Percentiles rank a stretch among this genome's conserved stretches.
Conservation (phyloP, 2,329 filamentous ascomycete species). For the Diaporthe ampelina region DNA sequence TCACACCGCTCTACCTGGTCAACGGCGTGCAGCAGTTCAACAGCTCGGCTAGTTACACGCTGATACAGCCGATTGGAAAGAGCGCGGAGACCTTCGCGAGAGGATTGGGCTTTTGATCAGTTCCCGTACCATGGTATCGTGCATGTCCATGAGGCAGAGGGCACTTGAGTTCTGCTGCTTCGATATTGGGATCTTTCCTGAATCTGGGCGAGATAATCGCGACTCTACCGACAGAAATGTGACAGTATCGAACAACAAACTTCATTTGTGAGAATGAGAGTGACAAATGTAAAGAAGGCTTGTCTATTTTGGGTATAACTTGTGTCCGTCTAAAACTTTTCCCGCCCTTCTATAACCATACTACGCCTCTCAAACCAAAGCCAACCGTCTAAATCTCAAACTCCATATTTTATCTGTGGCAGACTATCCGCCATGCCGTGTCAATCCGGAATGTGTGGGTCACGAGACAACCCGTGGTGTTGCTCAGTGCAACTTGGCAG, state of each 20-base stretch:
- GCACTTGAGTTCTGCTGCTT: too few relatives aligned
- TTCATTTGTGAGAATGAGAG: neutral
- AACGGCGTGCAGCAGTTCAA: constrained; percentile 55
- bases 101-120: neutral
- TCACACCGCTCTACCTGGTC: constrained; percentile 61
- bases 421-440: neutral
- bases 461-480: neutral
- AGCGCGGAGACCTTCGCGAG: neutral
- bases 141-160: too few relatives aligned
- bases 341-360: neutral
- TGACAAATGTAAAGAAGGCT: neutral
- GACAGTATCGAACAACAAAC: neutral
- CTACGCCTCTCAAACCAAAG: neutral
- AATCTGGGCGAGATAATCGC: too few relatives aligned
- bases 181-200: too few relatives aligned
- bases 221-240: too few relatives aligned
- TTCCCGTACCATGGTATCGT: too few relatives aligned
- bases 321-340: neutral
- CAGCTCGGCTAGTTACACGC: constrained; percentile 28
- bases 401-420: neutral
- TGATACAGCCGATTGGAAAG: constrained; percentile 30
- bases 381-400: neutral
- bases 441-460: too few relatives aligned
- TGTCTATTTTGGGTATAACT: neutral
- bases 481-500: neutral